These are phyloP conservation scores for Euphorbia schlechtendalii DNA, from an alignment of 441 rosid species.

Conservation along the genomic window DNA sequence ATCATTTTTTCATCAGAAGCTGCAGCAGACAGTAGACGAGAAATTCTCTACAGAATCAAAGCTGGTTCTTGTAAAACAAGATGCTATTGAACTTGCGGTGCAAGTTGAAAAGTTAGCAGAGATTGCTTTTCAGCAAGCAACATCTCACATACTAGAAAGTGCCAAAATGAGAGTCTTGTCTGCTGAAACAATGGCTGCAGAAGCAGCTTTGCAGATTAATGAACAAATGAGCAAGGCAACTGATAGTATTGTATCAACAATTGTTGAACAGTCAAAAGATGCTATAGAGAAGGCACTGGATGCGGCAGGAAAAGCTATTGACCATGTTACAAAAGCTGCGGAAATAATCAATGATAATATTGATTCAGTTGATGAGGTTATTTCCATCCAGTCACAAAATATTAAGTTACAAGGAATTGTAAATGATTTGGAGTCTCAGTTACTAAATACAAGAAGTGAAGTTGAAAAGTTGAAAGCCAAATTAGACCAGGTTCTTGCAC, in stretches of 20 bases:
- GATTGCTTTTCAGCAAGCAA: conserved; percentile 38
- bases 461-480: conserved; percentile 35
- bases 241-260: conserved; percentile 31
- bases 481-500: conserved; percentile 28
- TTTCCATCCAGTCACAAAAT: conserved; percentile 32
- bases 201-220: conserved; percentile 32
- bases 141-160: conserved; percentile 33
- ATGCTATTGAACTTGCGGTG: conserved; percentile 42
- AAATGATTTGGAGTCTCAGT: conserved; percentile 34
- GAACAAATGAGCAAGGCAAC: conserved; percentile 39
- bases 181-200: conserved; percentile 43
- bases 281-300: conserved; percentile 37
- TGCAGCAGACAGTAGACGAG: conserved; percentile 34
- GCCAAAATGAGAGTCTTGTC: conserved; percentile 38
- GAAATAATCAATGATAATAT: conserved; percentile 17
- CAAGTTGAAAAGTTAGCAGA: conserved; percentile 47
- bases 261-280: conserved; percentile 41
- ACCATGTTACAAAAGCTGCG: conserved; percentile 31
- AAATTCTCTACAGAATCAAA: conserved; percentile 34
- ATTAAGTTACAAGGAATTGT: conserved; percentile 25
- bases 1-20: conserved; percentile 32
- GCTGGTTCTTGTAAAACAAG: conserved; percentile 40
- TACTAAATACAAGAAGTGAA: conserved; percentile 30
- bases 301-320: conserved; percentile 34
- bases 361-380: conserved; percentile 31